Percentiles rank a stretch among this genome's conserved stretches.
Evolutionary conservation across 305 asterid species (phyloP).

Genomic region (Caryopteris hybrid): DNA sequence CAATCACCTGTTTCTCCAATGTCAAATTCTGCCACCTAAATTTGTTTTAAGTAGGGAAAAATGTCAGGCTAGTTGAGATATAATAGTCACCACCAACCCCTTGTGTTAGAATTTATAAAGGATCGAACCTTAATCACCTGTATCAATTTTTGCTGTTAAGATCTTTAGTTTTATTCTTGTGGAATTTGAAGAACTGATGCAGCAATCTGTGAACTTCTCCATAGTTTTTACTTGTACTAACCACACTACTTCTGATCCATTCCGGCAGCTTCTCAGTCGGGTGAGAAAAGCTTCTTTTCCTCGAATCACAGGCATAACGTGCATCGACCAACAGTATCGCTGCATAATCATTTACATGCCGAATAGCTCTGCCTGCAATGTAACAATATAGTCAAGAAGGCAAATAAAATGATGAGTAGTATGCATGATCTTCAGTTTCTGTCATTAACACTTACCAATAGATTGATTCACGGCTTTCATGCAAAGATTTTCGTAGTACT

Average conservation of each 20-base stretch:
- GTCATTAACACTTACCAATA: constrained; percentile 52
- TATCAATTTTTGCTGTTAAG: not conserved
- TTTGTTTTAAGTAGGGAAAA: too few species aligned
- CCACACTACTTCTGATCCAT: constrained; percentile 72
- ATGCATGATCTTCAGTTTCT: not conserved
- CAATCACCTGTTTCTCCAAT: too few species aligned
- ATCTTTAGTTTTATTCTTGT: constrained; percentile 42
- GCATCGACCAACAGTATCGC: constrained; percentile 87
- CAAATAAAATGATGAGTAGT: not conserved
- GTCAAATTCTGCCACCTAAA: too few species aligned
- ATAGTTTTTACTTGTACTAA: constrained; percentile 47
- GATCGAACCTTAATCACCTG: not conserved
- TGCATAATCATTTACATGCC: constrained; percentile 84
- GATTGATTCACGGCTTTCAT: constrained; percentile 98
- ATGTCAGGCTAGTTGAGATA: too few species aligned
- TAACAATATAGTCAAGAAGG: not conserved
- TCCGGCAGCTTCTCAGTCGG: constrained; percentile 73
- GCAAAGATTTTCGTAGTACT: constrained; percentile 96
- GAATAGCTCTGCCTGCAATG: constrained; percentile 85
- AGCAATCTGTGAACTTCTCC: constrained; percentile 78
- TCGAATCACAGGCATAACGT: constrained; percentile 67
- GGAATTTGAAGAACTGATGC: constrained; percentile 85
- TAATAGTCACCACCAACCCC: too few species aligned
- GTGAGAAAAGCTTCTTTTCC: constrained; percentile 46
- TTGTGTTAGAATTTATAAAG: too few species aligned